These are phyloP conservation scores for Psilocybe mexicana DNA, from an alignment of 1,284 basidiomycete genomes.

Conservation along the genomic window DNA sequence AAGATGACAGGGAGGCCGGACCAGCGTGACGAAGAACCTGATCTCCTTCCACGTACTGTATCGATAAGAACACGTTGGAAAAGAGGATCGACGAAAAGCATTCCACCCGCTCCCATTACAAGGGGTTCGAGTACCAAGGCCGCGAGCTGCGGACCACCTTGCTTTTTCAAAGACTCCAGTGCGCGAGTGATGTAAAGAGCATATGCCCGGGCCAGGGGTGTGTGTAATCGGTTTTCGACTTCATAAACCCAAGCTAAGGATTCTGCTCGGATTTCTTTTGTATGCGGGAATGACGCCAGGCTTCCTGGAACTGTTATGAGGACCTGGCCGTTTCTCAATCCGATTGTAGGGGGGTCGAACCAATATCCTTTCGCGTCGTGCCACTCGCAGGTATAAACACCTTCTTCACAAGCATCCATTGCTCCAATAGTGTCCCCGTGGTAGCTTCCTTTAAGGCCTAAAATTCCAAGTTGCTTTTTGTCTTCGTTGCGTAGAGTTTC, in stretches of 20 bases:
- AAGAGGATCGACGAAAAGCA: constrained; percentile 97
- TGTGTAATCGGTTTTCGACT: constrained; percentile 60
- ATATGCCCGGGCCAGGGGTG: constrained; percentile 69
- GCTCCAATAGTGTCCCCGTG: constrained; percentile 98
- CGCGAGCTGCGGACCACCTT: constrained; percentile 47
- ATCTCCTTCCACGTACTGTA: constrained; percentile 58
- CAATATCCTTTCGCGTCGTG: constrained; percentile 91
- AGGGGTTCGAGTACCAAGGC: constrained; percentile 91
- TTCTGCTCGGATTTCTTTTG: constrained; percentile 25
- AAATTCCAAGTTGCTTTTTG: constrained; percentile 71
- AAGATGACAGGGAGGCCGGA: constrained; percentile 88
- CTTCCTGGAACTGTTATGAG: constrained; percentile 61
- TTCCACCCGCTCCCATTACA: constrained; percentile 94
- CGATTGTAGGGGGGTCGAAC: constrained; percentile 87
- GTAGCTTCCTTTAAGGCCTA: constrained; percentile 93
- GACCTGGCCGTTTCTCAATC: constrained; percentile 63
- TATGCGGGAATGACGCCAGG: constrained; percentile 36
- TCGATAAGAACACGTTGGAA: constrained; percentile 92
- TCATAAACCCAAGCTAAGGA: constrained; percentile 75
- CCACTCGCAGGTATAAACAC: constrained; percentile 96
- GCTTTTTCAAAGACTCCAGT: constrained; percentile 51
- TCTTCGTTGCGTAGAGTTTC: constrained; percentile 33
- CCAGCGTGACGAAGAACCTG: constrained; percentile 44
- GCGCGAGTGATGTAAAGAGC: constrained; percentile 56
- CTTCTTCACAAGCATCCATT: constrained; percentile 94